phyloP scores from a whole-genome alignment of 2,329 filamentous ascomycete genomes.

The Aspergillus neoniger region DNA sequence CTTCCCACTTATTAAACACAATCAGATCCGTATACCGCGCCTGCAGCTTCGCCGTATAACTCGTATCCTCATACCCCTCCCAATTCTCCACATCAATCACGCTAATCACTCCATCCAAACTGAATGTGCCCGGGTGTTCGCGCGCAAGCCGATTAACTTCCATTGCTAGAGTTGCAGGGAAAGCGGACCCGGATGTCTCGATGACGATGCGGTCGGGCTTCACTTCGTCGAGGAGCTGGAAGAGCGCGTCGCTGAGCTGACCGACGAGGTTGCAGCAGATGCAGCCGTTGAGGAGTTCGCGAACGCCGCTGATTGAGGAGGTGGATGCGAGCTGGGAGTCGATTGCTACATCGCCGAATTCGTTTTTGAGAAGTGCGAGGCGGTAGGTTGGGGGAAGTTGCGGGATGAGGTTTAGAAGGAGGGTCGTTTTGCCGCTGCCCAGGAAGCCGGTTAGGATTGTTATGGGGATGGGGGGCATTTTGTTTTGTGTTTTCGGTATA shows the following conservation, averaged over 20 bases:
- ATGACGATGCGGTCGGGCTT: constrained; percentile 84
- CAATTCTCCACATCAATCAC: constrained; percentile 96
- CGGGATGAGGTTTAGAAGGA: constrained; percentile 90
- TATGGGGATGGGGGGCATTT: constrained; percentile 75
- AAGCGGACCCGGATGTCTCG: constrained; percentile 87
- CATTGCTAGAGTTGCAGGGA: constrained; percentile 85
- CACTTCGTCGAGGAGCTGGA: constrained; percentile 65
- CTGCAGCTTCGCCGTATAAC: constrained; percentile 84
- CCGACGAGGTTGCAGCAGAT: constrained; percentile 99
- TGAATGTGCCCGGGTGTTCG: constrained; percentile 63
- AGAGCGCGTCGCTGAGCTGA: constrained; percentile 77
- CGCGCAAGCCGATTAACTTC: constrained; percentile 78
- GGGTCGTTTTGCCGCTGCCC: constrained; percentile 92
- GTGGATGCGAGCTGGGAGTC: constrained; percentile 88
- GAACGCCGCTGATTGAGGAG: constrained; percentile 81
- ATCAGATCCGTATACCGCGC: constrained; percentile 87
- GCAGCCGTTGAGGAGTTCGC: constrained; percentile 92
- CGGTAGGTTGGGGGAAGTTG: constrained; percentile 87
- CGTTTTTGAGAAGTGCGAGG: constrained; percentile 94
- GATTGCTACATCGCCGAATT: constrained; percentile 92
- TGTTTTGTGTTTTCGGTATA: neutral
- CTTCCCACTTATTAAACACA: constrained; percentile 92
- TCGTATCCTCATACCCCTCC: constrained; percentile 88
- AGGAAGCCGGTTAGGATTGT: constrained; percentile 97
- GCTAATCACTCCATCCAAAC: constrained; percentile 82